Evolutionary conservation across 371 early-diverging fungal species (phyloP).

Genomic region (Capillidium heterosporum): DNA sequence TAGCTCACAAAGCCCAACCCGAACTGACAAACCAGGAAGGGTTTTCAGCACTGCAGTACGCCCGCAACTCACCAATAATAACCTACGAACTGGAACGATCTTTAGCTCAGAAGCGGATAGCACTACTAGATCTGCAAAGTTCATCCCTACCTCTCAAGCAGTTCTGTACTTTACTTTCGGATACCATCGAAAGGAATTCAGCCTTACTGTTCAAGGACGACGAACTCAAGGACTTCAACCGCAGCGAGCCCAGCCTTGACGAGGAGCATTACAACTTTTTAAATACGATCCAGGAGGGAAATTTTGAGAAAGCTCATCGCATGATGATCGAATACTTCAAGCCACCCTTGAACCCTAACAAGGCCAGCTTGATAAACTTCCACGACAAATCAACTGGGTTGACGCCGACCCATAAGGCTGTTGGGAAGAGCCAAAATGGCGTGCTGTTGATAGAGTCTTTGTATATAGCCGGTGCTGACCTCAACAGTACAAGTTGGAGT

Average conservation of each 20-base stretch:
- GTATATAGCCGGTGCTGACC: conserved; percentile 40
- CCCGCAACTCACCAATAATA: conserved; percentile 34
- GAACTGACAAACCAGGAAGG: conserved; percentile 43
- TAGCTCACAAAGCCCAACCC: conserved; percentile 33
- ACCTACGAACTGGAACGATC: conserved; percentile 11
- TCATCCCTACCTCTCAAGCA: too few relatives aligned
- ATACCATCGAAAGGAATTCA: too few relatives aligned
- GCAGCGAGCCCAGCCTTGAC: background rate
- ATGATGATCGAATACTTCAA: conserved; percentile 8
- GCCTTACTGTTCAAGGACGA: too few relatives aligned
- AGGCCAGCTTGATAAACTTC: conserved; percentile 24
- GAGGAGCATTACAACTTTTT: conserved; percentile 15
- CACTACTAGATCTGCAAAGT: background rate
- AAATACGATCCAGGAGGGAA: conserved; percentile 9
- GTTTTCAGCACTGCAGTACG: conserved; percentile 53
- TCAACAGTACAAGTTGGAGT: conserved; percentile 38
- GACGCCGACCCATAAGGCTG: conserved; percentile 42
- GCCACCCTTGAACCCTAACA: background rate
- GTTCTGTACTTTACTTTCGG: too few relatives aligned
- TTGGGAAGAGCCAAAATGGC: conserved; percentile 33
- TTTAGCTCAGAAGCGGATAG: background rate
- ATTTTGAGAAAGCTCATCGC: background rate
- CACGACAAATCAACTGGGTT: conserved; percentile 41
- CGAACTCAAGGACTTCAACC: background rate
- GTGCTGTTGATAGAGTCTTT: conserved; percentile 34